A percentile compares a stretch with the other conserved stretches of the same genome.
Evolutionary conservation across 2,329 filamentous ascomycete genomes (phyloP).

Genomic region (Emergomyces orientalis): DNA sequence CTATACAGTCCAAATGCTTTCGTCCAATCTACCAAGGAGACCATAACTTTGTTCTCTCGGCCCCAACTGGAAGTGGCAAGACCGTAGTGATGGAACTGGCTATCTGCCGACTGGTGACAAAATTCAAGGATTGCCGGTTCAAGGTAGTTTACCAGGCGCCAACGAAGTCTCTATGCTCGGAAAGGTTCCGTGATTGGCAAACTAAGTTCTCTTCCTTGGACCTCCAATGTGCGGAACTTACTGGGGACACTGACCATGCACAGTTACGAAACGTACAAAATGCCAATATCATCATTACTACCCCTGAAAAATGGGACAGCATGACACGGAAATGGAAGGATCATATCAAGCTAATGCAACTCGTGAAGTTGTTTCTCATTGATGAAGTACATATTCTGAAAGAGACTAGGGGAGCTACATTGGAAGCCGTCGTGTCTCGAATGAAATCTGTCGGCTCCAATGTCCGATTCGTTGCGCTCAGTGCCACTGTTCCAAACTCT

Average conservation of each 20-base stretch:
- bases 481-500: constrained; percentile 75
- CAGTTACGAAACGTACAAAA: constrained; percentile 61
- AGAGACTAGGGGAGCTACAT: constrained; percentile 64
- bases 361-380: constrained; percentile 72
- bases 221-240: constrained; percentile 65
- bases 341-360: constrained; percentile 61
- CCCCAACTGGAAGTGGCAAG: constrained; percentile 79
- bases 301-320: constrained; percentile 86
- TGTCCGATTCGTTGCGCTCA: constrained; percentile 71
- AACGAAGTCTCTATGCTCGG: constrained; percentile 72
- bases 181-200: constrained; percentile 68
- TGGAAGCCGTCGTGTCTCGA: constrained; percentile 75
- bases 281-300: constrained; percentile 76
- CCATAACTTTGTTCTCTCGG: constrained; percentile 69
- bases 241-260: constrained; percentile 63
- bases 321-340: constrained; percentile 82
- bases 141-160: constrained; percentile 82
- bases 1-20: constrained; percentile 74
- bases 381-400: constrained; percentile 85
- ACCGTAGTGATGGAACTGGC: constrained; percentile 73
- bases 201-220: constrained; percentile 60
- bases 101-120: constrained; percentile 60
- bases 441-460: constrained; percentile 73
- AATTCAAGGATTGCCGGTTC: constrained; percentile 50
- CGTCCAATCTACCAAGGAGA: constrained; percentile 53